Evolutionary conservation across 1,284 basidiomycete species (phyloP).

Genomic region (Athelia psychrophila): DNA sequence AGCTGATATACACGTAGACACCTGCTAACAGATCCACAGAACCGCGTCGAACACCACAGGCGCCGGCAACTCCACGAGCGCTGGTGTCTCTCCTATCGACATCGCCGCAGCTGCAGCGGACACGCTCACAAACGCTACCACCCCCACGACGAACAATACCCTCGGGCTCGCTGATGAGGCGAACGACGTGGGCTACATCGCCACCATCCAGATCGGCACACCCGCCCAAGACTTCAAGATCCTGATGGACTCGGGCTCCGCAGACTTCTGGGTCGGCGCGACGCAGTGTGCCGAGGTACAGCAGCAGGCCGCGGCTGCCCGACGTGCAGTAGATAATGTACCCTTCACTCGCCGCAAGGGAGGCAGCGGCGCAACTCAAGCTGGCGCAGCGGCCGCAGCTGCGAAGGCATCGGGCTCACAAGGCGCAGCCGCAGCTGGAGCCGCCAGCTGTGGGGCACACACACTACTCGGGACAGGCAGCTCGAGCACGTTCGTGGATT

Average conservation of each 20-base stretch:
- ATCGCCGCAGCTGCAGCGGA: conserved; percentile 24
- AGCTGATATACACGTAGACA: neutral
- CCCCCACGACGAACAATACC: conserved; percentile 37
- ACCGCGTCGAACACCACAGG: neutral
- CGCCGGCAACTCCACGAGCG: neutral
- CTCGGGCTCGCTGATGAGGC: conserved; percentile 51
- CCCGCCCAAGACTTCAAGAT: conserved; percentile 71
- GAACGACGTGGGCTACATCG: conserved; percentile 57
- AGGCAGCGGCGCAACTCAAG: no score
- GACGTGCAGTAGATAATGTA: neutral
- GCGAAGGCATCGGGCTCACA: no score
- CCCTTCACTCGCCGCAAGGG: no score
- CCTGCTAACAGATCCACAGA: neutral
- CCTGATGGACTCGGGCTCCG: conserved; percentile 85
- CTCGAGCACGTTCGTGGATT: conserved; percentile 66
- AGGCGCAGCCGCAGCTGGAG: conserved; percentile 23
- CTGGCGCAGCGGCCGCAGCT: no score
- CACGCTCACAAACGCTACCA: conserved; percentile 32
- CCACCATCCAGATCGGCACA: conserved; percentile 75
- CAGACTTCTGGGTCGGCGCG: conserved; percentile 80
- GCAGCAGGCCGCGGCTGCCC: neutral
- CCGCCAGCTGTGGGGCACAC: conserved; percentile 50
- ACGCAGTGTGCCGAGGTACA: conserved; percentile 45
- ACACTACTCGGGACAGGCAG: conserved; percentile 60
- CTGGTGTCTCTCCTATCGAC: conserved; percentile 28